Base-by-base conservation (phyloP, 768 basidiomycete species). In the Tylopilus vinaceipallidus region DNA sequence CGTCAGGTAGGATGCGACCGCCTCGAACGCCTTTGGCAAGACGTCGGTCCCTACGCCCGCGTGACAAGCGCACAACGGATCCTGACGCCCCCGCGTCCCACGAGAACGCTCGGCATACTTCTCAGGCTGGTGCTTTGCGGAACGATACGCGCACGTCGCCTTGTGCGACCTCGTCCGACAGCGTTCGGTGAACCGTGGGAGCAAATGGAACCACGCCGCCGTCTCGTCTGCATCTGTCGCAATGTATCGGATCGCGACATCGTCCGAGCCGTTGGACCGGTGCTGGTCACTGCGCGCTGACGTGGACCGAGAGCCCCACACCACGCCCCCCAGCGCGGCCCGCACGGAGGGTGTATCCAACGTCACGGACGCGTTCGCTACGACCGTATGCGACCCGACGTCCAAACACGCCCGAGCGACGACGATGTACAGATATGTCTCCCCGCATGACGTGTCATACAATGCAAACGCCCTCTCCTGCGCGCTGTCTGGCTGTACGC, bases 101-200 rank as follows among this genome's bases (percentile, higher is more conserved):
- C 53, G 0, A 75, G 75, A 10, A 16, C 13, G 17, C 34, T 57
- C 42, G 43, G 55, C 20, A 0, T 20, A 4, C 34, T 61, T 55
- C 16, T 34, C 27, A 5, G 8, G 33, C 14, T 64, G 60, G 24
- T 66, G 61, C 17, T 72, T 70, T 3, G 30, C 16, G 5, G 34
- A 27, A 30, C 54, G 67, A 48, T 29, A 55, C 1, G n/a, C 64
- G 58, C 14, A 79, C 55, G 22, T 59, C 63, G 24, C 39, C 22
- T 57, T 79, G 80, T 84, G 83, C 6, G 65, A 49, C 81, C 81
- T 83, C 2, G 66, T 70, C 26, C 80, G 74, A 50, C 80, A 81
- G 14, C 78, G 75, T 57, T 84, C 82, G 0, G 70, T 76, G 38
- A 80, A 58, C 5, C 68, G 71, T 7, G 81, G 81, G 3, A 83